Evolutionary conservation across 352 stramenopile species (phyloP).

Genomic region (Pythium sp.): DNA sequence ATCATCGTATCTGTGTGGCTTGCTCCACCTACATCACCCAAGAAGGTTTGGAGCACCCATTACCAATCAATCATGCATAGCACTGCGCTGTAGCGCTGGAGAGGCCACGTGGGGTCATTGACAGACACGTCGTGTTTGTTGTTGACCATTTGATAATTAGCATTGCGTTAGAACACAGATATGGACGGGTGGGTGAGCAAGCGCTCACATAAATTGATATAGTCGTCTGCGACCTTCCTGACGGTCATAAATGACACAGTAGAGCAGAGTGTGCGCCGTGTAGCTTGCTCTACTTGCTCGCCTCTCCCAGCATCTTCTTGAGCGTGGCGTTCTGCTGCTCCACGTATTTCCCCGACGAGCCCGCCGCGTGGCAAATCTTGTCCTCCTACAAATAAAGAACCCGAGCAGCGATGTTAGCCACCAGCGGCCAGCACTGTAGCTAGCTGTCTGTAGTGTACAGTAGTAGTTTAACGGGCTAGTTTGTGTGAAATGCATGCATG

Average conservation of each 20-base stretch:
- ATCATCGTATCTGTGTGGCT: constrained; percentile 19
- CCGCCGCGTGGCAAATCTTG: constrained; percentile 58
- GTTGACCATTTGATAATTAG: not conserved
- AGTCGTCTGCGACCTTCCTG: not conserved
- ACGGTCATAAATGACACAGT: not conserved
- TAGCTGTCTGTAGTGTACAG: no score
- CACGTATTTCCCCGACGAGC: constrained; percentile 43
- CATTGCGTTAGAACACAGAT: not conserved
- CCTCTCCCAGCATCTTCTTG: constrained; percentile 46
- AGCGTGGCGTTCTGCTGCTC: constrained; percentile 72
- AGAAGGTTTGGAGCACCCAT: not conserved
- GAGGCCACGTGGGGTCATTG: not conserved
- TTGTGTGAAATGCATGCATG: not conserved
- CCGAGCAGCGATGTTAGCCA: no score
- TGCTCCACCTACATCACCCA: not conserved
- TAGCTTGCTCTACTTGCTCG: constrained; percentile 10
- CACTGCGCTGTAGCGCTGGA: not conserved
- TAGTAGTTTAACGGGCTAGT: no score
- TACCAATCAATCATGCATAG: not conserved
- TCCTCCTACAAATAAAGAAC: constrained; percentile 34
- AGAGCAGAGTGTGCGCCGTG: not conserved
- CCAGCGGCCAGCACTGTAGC: no score
- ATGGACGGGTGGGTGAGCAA: not conserved
- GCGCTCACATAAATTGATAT: not conserved
- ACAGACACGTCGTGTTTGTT: not conserved